A percentile compares a stretch with the other conserved stretches of the same genome.
Conservation (phyloP, 805 yeast species). For the Starmera amethionina region DNA sequence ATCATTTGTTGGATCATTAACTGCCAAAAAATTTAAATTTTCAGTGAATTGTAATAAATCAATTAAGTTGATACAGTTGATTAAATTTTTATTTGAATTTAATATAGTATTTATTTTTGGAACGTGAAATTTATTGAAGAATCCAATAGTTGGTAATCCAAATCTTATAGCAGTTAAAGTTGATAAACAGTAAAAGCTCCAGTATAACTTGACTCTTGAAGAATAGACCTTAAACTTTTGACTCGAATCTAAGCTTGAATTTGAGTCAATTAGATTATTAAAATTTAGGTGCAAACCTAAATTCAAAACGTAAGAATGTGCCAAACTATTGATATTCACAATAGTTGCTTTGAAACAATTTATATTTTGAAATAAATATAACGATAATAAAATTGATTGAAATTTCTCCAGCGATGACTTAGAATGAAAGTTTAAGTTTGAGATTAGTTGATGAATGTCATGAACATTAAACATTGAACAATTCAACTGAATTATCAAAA, state of each 20-base stretch:
- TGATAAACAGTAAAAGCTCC: conserved; percentile 32
- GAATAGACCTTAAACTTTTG: conserved; percentile 15
- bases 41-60: conserved; percentile 21
- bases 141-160: conserved; percentile 16
- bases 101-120: conserved; percentile 24
- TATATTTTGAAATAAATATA: conserved; percentile 18
- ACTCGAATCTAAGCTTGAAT: conserved; percentile 1
- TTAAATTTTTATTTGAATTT: conserved; percentile 24
- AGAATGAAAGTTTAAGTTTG: conserved; percentile 9
- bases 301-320: conserved; percentile 13
- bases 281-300: conserved; percentile 19
- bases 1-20: background rate
- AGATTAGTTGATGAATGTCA: conserved; percentile 16
- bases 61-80: conserved; percentile 22
- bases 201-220: conserved; percentile 29
- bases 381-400: conserved; percentile 12
- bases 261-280: conserved; percentile 4
- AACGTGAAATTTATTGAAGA: conserved; percentile 19
- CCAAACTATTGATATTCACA: conserved; percentile 12
- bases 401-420: conserved; percentile 12
- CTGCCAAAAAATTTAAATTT: conserved; percentile 5
- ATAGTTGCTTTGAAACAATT: conserved; percentile 16
- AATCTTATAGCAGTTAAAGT: conserved; percentile 10
- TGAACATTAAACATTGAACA: conserved; percentile 19
- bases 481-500: conserved; percentile 26